Conservation (phyloP, 108 stramenopile species). For the Nannochloropsis gaditana region DNA sequence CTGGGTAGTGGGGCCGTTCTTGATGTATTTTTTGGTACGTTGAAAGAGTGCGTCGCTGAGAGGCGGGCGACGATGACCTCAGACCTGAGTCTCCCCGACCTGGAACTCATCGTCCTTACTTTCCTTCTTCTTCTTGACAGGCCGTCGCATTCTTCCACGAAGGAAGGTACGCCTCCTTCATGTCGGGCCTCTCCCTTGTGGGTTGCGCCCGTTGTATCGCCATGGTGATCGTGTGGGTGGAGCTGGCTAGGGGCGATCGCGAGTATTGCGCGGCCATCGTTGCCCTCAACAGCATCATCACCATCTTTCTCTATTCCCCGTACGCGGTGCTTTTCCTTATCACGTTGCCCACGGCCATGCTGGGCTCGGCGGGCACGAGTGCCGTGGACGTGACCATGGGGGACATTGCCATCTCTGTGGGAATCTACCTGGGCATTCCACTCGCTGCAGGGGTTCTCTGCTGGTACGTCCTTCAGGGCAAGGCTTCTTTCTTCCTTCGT, state of each 20-base stretch:
- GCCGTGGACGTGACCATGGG: conserved; percentile 10
- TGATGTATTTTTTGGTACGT: conserved; percentile 21
- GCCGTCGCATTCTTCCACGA: neutral
- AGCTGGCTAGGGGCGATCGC: neutral
- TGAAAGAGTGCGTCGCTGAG: neutral
- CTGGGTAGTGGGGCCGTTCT: conserved; percentile 18
- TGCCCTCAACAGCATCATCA: neutral
- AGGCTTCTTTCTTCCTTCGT: neutral
- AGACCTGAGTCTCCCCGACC: neutral
- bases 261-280: conserved; percentile 22
- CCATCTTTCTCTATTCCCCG: neutral
- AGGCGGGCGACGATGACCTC: neutral
- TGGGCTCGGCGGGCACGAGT: neutral
- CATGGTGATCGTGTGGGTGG: conserved; percentile 20
- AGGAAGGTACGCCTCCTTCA: neutral
- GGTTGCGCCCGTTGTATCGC: conserved; percentile 1
- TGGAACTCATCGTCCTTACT: neutral
- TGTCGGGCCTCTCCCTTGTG: neutral
- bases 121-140: neutral
- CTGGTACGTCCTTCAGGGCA: neutral
- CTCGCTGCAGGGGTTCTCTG: neutral
- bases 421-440: conserved; percentile 18
- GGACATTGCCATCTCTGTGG: neutral
- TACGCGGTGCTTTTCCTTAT: neutral
- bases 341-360: neutral